Base-by-base conservation (phyloP, 768 basidiomycete genomes). In the Kondoa malvinella region DNA sequence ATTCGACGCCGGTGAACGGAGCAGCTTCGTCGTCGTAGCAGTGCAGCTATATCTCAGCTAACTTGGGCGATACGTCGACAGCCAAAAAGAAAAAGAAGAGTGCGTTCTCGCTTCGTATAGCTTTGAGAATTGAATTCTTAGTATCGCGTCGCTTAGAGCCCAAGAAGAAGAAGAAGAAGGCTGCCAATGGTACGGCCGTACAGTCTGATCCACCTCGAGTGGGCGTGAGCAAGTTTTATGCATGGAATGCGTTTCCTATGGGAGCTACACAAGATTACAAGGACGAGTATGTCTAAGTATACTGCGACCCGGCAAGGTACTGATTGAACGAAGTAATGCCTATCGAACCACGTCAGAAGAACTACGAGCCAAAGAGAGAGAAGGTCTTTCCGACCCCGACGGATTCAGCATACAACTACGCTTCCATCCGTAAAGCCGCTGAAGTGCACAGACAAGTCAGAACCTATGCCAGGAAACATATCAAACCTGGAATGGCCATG, bases 371-470 rank as follows among this genome's bases (percentile, higher is more conserved):
- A 77, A 83, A n/a, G 95, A 99, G 75, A 83, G 83, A 68, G 78
- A 87, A 71, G 81, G 82, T 1, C 83, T 85, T 75, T 56, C 59
- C 26, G 89, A 95, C 76, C 87, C 88, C 1, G n/a, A n/a, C n/a
- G n/a, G 84, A 87, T 70, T 94, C 88, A 0, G 56, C 69, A 3
- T 69, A 56, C 69, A 74, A 75, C 69, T 99, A 97, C 78, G 83
- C 89, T 72, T 84, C 82, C 75, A 92, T 99, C 75, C 85, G 95
- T 64, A 84, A 86, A 68, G 95, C 86, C 56, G 88, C 89, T n/a
- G 92, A 97, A 78, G 92, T 94, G 14, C 95, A 99, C 76, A 83
- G 95, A 59, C 87, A 88, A 76, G 94, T 92, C 65, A 86, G 95
- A 66, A 79, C 83, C 68, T 83, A 87, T 74, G 91, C 89, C 2